Evolutionary conservation across 192 early-diverging fungal species (phyloP).

Genomic region (Oehlia diaphana): DNA sequence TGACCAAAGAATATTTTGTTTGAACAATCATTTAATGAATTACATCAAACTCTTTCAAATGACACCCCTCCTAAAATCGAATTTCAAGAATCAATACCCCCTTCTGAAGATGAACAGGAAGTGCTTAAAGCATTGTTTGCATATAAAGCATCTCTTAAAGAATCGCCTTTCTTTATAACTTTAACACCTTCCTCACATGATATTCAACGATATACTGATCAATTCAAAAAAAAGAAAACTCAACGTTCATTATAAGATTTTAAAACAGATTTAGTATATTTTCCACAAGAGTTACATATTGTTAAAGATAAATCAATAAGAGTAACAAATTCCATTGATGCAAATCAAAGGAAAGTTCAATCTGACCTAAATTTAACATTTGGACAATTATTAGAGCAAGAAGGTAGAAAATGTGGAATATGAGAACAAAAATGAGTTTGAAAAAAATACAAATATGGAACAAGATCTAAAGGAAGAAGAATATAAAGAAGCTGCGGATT

Average conservation of each 20-base stretch:
- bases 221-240: conserved; percentile 6
- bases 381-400: background rate
- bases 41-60: background rate
- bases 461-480: conserved; percentile 4
- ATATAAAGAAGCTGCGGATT: conserved; percentile 7
- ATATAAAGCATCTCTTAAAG: conserved; percentile 13
- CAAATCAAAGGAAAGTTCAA: background rate
- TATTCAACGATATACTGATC: conserved; percentile 16
- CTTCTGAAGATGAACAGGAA: background rate
- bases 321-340: background rate
- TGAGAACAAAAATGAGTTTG: background rate
- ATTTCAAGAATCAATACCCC: background rate
- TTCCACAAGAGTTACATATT: background rate
- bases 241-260: conserved; percentile 1
- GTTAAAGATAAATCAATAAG: conserved; percentile 10
- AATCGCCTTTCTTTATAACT: conserved; percentile 1
- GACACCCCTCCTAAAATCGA: background rate
- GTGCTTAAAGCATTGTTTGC: background rate
- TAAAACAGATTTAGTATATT: conserved; percentile 12
- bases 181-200: background rate
- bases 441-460: background rate
- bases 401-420: background rate
- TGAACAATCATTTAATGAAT: background rate
- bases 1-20: too few species aligned
- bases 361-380: conserved; percentile 4